These are phyloP conservation scores for Neurospora discreta DNA, from an alignment of 495 filamentous ascomycete genomes.

Conservation along the genomic window DNA sequence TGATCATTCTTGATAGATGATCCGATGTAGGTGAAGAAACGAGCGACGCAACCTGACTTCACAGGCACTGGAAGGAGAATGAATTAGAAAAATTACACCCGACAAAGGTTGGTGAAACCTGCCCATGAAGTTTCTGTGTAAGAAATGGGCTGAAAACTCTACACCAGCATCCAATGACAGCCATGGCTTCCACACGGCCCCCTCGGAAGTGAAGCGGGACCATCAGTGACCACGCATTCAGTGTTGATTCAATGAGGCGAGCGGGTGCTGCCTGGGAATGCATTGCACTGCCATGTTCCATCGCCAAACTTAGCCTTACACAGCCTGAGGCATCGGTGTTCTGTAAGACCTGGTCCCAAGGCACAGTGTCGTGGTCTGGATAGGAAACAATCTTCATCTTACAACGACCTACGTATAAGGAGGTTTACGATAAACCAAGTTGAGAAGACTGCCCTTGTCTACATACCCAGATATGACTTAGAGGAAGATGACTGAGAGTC, in stretches of 20 bases:
- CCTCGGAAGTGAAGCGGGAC: background rate
- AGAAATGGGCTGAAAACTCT: background rate
- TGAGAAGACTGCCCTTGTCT: background rate
- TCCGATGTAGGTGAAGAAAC: background rate
- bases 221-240: background rate
- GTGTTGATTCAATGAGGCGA: background rate
- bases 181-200: background rate
- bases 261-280: background rate
- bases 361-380: background rate
- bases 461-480: background rate
- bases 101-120: background rate
- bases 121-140: background rate
- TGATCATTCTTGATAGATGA: background rate
- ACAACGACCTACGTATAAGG: background rate
- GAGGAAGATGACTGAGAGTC: background rate
- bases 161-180: background rate
- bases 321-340: background rate
- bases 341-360: background rate
- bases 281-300: background rate
- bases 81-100: background rate
- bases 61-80: background rate
- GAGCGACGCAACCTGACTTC: background rate
- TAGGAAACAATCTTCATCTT: background rate
- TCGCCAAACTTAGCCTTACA: background rate
- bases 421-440: background rate